Evolutionary conservation across 2,329 filamentous ascomycete genomes (phyloP).

Genomic region (Colletotrichum tamarilloi): DNA sequence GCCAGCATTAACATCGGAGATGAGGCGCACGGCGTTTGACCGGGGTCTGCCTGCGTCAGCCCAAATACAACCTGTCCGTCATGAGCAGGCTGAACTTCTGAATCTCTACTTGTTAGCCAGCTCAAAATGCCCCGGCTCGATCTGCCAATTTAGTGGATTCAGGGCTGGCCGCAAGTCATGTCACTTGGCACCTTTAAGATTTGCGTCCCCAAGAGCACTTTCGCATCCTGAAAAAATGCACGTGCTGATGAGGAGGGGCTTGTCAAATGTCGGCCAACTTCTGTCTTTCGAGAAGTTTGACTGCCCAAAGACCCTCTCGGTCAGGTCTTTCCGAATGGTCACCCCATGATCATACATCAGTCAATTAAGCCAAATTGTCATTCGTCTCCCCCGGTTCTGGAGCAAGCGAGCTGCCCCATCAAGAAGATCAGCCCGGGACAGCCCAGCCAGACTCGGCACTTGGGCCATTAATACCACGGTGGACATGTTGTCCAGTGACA

Average conservation of each 20-base stretch:
- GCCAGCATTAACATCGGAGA: slow-evolving; percentile 50
- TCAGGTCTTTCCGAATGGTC: slow-evolving; percentile 1
- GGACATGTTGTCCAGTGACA: slow-evolving; percentile 23
- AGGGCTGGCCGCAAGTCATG: neutral
- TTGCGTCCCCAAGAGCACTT: neutral
- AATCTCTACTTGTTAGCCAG: too few relatives aligned
- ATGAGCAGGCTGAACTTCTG: too few relatives aligned
- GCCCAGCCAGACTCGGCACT: slow-evolving; percentile 30
- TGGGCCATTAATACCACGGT: neutral
- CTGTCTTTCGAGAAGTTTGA: neutral
- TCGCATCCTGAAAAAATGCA: slow-evolving; percentile 7
- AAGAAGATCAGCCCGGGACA: slow-evolving; percentile 17
- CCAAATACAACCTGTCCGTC: neutral
- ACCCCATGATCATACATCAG: neutral
- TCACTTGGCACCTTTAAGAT: neutral
- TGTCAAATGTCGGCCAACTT: neutral
- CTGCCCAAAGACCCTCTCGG: neutral
- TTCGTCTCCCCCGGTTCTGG: slow-evolving; percentile 20
- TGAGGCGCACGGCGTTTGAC: slow-evolving; percentile 44
- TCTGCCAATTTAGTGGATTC: neutral
- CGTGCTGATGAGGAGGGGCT: neutral
- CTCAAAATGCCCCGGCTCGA: slow-evolving; percentile 1
- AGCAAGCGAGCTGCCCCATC: slow-evolving; percentile 26
- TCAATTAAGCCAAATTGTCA: neutral
- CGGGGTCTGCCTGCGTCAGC: slow-evolving; percentile 34